A percentile compares a stretch with the other conserved stretches of the same genome.
Evolutionary conservation across 106 monocot genomes (phyloP).

Genomic region (Acorus gramineus): DNA sequence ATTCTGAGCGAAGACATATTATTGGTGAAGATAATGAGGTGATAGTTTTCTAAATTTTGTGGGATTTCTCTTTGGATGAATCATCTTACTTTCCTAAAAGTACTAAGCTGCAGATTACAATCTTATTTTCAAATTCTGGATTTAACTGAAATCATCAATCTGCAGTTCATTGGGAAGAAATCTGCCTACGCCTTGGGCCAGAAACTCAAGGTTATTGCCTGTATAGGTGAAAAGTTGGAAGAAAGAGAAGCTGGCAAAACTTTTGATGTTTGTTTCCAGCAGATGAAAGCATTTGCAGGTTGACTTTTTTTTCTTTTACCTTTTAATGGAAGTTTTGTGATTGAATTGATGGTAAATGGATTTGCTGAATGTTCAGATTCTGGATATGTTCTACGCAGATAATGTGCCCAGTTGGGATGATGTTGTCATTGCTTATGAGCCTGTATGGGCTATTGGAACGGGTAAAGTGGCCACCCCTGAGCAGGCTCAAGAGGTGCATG

Average conservation of each 20-base stretch:
- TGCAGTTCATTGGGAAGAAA: conserved; percentile 98
- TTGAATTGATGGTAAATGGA: neutral
- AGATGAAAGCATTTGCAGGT: conserved; percentile 96
- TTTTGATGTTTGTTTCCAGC: conserved; percentile 88
- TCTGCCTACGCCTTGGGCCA: conserved; percentile 95
- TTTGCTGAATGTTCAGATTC: too few species aligned
- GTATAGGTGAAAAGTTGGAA: conserved; percentile 92
- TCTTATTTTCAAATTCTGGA: too few species aligned
- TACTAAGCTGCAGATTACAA: too few species aligned
- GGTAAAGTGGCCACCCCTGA: conserved; percentile 92
- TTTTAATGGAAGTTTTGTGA: neutral
- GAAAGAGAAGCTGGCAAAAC: conserved; percentile 98
- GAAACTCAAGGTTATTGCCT: conserved; percentile 86
- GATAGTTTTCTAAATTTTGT: neutral
- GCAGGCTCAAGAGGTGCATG: conserved; percentile 97
- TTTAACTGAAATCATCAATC: neutral
- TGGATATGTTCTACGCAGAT: conserved; percentile 27
- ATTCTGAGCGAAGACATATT: conserved; percentile 87
- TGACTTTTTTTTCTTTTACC: neutral
- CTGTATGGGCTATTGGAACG: conserved; percentile 99
- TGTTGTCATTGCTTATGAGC: conserved; percentile 95
- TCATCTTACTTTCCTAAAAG: too few species aligned
- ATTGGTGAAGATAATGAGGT: conserved; percentile 95
- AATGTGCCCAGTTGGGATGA: conserved; percentile 65
- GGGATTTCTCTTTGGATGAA: too few species aligned